Percentiles rank a stretch among this genome's conserved stretches.
phyloP scores from a whole-genome alignment of 2,329 filamentous ascomycete genomes.

The Alternaria arborescens region DNA sequence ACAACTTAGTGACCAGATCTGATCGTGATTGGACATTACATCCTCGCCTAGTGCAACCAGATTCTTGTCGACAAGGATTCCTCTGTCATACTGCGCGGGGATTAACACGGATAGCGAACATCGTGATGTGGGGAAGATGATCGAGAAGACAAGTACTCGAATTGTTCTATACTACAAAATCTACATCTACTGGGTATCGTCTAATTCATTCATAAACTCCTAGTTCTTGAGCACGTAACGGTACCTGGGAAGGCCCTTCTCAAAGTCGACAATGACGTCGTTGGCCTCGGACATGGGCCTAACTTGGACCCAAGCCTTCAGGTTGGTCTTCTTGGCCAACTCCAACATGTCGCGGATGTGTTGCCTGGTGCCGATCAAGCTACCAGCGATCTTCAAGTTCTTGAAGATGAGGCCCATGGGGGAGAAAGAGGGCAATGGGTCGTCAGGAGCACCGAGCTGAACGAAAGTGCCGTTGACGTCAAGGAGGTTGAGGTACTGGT shows the following conservation, averaged over 20 bases:
- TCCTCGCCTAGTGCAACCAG: neutral
- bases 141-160: neutral
- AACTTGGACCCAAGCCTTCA: constrained; percentile 54
- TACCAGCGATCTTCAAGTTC: constrained; percentile 69
- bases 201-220: neutral
- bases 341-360: constrained; percentile 65
- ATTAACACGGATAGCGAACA: neutral
- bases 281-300: constrained; percentile 52
- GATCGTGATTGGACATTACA: neutral
- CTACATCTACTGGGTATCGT: constrained; percentile 15
- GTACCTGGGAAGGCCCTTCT: constrained; percentile 54
- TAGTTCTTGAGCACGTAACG: constrained; percentile 51
- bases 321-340: constrained; percentile 51
- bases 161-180: neutral
- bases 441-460: constrained; percentile 73
- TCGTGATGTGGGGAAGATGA: neutral
- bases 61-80: neutral
- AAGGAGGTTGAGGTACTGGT: constrained; percentile 68
- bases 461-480: constrained; percentile 68
- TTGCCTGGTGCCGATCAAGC: constrained; percentile 68
- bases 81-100: neutral
- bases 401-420: constrained; percentile 62
- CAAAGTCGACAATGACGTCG: constrained; percentile 50
- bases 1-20: neutral
- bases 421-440: constrained; percentile 59